These are phyloP conservation scores for Carex cristatella DNA, from an alignment of 176 grass and related monocot genomes.

Conservation along the genomic window DNA sequence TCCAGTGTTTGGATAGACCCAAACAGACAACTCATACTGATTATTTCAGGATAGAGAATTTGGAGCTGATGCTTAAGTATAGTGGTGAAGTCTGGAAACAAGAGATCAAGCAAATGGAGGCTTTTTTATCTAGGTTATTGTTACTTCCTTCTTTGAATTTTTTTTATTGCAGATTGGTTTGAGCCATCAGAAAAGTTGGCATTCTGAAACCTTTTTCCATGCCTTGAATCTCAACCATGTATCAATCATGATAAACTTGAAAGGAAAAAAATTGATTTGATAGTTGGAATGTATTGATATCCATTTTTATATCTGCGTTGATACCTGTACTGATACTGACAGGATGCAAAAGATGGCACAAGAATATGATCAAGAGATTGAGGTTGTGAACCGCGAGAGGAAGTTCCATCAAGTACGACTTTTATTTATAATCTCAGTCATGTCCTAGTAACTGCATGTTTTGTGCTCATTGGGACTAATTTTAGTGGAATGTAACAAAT, in stretches of 20 bases:
- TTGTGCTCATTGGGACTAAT: constrained; percentile 19
- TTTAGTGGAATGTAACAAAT: constrained; percentile 24
- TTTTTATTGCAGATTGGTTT: not conserved
- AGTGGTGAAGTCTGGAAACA: constrained; percentile 92
- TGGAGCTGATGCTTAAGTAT: constrained; percentile 84
- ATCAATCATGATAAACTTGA: not conserved
- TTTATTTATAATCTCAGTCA: not conserved
- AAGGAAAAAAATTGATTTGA: not conserved
- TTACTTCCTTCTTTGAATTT: not conserved
- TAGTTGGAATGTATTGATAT: not conserved
- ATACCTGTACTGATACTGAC: constrained; percentile 9
- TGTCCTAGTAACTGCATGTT: constrained; percentile 11
- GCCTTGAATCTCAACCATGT: constrained; percentile 2
- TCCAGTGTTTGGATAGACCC: constrained; percentile 5
- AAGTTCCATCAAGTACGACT: constrained; percentile 86
- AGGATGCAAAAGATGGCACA: constrained; percentile 78
- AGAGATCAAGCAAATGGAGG: constrained; percentile 77
- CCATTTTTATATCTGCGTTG: constrained; percentile 8
- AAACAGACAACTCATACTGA: constrained; percentile 18
- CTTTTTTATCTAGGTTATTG: constrained; percentile 82
- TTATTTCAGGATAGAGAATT: constrained; percentile 86
- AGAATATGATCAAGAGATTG: constrained; percentile 87
- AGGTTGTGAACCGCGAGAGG: constrained; percentile 83
- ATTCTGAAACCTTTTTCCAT: not conserved
- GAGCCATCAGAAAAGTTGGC: not conserved